phyloP scores from a whole-genome alignment of 192 early-diverging fungal genomes.

The Jimgerdemannia lactiflua region DNA sequence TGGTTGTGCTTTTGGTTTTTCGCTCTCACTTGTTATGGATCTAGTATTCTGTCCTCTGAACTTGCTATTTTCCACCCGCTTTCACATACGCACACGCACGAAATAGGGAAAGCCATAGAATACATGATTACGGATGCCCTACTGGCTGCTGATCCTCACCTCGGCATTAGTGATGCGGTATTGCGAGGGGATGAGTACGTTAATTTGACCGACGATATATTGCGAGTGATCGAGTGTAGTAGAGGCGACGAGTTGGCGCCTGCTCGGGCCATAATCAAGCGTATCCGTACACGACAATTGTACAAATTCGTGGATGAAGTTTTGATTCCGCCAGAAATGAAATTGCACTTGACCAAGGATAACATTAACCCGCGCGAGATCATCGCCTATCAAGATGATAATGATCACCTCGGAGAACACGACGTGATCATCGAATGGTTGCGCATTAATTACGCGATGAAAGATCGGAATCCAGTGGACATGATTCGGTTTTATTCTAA shows the following conservation, averaged over 20 bases:
- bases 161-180: constrained; percentile 64
- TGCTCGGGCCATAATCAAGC: constrained; percentile 66
- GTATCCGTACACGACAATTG: constrained; percentile 77
- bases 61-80: no score
- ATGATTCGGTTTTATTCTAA: constrained; percentile 79
- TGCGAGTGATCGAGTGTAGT: constrained; percentile 70
- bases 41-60: no score
- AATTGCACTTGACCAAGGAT: constrained; percentile 30
- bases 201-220: constrained; percentile 78
- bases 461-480: constrained; percentile 85
- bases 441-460: constrained; percentile 79
- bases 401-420: constrained; percentile 56
- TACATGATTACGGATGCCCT: constrained; percentile 90
- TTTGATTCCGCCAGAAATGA: constrained; percentile 54
- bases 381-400: constrained; percentile 52
- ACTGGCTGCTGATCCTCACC: constrained; percentile 69
- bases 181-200: constrained; percentile 64
- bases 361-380: constrained; percentile 58
- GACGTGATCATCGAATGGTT: constrained; percentile 76
- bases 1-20: no score
- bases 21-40: no score
- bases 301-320: constrained; percentile 87
- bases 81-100: background rate
- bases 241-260: constrained; percentile 55
- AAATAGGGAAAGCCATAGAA: constrained; percentile 65